phyloP scores from a whole-genome alignment of 768 basidiomycete genomes.

The Podaxis mareebaensis region DNA sequence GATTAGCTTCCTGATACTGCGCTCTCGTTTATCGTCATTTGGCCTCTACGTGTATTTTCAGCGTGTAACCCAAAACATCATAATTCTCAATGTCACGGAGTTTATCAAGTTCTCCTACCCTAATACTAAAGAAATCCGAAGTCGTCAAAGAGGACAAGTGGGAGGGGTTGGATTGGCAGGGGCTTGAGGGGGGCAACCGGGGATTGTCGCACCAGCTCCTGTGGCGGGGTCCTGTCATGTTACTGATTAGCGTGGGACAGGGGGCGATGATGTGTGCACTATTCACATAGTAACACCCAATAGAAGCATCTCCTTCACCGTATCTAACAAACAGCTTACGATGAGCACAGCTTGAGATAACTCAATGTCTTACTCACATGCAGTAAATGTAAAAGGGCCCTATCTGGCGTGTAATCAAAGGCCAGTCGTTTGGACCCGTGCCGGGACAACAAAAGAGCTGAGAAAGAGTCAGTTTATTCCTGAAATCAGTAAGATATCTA shows the following conservation, averaged over 20 bases:
- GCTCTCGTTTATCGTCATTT: not conserved
- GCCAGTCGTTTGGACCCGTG: conserved; percentile 10
- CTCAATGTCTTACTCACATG: conserved; percentile 5
- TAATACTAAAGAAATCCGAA: no score
- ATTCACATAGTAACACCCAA: conserved; percentile 7
- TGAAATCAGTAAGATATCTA: no score
- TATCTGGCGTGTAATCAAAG: conserved; percentile 7
- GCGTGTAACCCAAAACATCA: no score
- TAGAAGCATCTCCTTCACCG: not conserved
- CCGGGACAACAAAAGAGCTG: conserved; percentile 16
- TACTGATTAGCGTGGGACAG: not conserved
- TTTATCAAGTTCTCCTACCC: no score
- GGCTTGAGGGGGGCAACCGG: conserved; percentile 15
- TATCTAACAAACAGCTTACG: not conserved
- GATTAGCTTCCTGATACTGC: not conserved
- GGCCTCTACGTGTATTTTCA: not conserved
- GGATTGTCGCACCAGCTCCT: conserved; percentile 13
- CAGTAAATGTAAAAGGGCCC: conserved; percentile 17
- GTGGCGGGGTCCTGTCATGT: not conserved
- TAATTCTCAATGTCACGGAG: no score
- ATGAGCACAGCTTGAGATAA: not conserved
- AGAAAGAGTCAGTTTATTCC: not conserved
- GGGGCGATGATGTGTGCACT: not conserved
- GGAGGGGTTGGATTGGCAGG: conserved; percentile 11
- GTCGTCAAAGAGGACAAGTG: conserved; percentile 5